These are phyloP conservation scores for Azolla pinnata DNA, from an alignment of 75 land plant genomes.

Conservation along the genomic window DNA sequence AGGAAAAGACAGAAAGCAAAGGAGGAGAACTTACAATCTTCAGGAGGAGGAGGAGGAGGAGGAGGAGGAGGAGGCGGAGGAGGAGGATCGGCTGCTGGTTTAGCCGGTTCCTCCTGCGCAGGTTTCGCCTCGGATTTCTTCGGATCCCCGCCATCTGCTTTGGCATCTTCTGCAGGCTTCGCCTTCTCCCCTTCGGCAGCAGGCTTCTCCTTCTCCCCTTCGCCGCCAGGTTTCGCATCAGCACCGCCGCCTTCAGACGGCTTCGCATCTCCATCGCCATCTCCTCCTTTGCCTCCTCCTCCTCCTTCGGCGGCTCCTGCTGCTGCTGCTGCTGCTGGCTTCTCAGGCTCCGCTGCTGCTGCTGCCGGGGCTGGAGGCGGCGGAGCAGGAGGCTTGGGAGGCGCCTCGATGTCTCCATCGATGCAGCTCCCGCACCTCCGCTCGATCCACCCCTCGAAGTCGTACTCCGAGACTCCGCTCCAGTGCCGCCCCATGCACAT, in stretches of 20 bases:
- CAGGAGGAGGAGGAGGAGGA: not conserved
- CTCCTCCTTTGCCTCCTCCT: not conserved
- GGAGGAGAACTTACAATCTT: too few relatives aligned
- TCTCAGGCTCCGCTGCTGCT: not conserved
- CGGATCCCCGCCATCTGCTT: not conserved
- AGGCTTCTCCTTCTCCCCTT: not conserved
- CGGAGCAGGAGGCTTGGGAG: not conserved
- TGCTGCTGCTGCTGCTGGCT: not conserved
- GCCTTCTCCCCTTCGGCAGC: not conserved
- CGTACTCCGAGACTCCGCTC: conserved; percentile 30
- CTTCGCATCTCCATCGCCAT: not conserved
- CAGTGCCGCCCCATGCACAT: conserved; percentile 38
- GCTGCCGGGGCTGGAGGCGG: not conserved
- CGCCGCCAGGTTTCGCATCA: not conserved
- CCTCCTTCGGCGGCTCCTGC: not conserved
- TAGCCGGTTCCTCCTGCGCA: not conserved
- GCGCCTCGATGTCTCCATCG: conserved; percentile 28
- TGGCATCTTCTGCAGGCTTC: not conserved
- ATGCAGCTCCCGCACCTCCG: conserved; percentile 42
- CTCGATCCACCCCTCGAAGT: conserved; percentile 45
- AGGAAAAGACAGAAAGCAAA: too few relatives aligned
- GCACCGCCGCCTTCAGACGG: not conserved
- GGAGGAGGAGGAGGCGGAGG: not conserved
- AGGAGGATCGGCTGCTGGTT: not conserved
- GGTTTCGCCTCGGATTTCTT: not conserved